Conservation (phyloP, 1,139 yeast species). For the Blastobotrys elegans region DNA sequence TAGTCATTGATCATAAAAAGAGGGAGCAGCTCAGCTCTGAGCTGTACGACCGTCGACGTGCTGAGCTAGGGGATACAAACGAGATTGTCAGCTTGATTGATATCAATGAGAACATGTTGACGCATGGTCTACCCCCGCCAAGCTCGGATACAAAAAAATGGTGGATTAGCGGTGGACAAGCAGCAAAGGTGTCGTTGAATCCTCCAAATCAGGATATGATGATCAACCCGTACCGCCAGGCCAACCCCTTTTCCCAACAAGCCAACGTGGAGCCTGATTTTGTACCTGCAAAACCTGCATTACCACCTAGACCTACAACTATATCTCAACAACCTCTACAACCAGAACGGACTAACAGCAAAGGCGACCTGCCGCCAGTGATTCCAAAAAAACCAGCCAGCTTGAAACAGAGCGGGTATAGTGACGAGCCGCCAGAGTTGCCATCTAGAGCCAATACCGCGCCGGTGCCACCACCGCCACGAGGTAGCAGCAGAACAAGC, state of each 20-base stretch:
- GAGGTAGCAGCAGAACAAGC: conserved; percentile 6
- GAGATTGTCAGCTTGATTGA: conserved; percentile 32
- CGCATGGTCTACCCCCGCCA: conserved; percentile 70
- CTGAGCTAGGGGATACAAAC: conserved; percentile 36
- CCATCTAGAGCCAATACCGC: conserved; percentile 3
- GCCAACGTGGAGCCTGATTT: conserved; percentile 24
- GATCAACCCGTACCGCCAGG: conserved; percentile 62
- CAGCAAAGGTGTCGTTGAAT: conserved; percentile 57
- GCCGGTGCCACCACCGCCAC: conserved; percentile 17
- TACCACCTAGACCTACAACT: conserved; percentile 23
- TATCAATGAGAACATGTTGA: conserved; percentile 34
- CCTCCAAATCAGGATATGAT: conserved; percentile 40
- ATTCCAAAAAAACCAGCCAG: conserved; percentile 25
- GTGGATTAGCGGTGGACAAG: conserved; percentile 84
- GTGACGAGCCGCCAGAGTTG: neutral
- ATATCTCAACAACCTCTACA: neutral
- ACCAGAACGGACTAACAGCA: conserved; percentile 7
- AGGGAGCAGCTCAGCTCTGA: conserved; percentile 55
- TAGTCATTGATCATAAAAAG: conserved; percentile 60
- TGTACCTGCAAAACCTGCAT: conserved; percentile 23
- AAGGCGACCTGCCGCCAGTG: conserved; percentile 17
- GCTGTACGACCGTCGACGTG: conserved; percentile 47
- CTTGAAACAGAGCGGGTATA: neutral
- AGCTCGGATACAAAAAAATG: conserved; percentile 76
- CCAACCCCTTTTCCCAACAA: conserved; percentile 57